These are phyloP conservation scores for Boletus fagicola DNA, from an alignment of 768 basidiomycete species.

Conservation along the genomic window DNA sequence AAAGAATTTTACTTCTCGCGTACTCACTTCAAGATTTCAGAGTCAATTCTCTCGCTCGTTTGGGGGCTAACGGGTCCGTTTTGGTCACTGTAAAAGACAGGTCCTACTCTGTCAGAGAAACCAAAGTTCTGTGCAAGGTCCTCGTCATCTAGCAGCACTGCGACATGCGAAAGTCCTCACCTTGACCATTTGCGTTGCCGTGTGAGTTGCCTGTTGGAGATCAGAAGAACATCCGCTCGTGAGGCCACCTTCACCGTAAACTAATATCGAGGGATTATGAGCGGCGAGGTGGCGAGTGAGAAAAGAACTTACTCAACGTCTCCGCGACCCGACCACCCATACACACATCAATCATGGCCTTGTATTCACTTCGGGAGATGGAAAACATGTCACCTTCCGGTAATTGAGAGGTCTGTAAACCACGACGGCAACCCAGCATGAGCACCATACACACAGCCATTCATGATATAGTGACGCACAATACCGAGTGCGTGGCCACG, in stretches of 20 bases:
- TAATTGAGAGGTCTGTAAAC: slow-evolving; percentile 64
- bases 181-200: slow-evolving; percentile 86
- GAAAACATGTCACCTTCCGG: slow-evolving; percentile 78
- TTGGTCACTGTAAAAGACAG: slow-evolving; percentile 75
- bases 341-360: slow-evolving; percentile 83
- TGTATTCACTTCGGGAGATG: slow-evolving; percentile 68
- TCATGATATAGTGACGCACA: slow-evolving; percentile 43
- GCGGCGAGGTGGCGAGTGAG: background rate
- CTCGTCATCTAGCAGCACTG: background rate
- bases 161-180: slow-evolving; percentile 40
- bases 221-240: slow-evolving; percentile 93
- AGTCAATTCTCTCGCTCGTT: slow-evolving; percentile 83
- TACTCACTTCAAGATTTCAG: slow-evolving; percentile 77
- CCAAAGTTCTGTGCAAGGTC: slow-evolving; percentile 59
- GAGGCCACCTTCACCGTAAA: slow-evolving; percentile 84
- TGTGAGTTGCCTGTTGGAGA: slow-evolving; percentile 73
- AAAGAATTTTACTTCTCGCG: background rate
- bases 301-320: slow-evolving; percentile 62
- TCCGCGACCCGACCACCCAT: slow-evolving; percentile 97
- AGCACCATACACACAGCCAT: slow-evolving; percentile 3
- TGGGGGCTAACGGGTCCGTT: slow-evolving; percentile 69
- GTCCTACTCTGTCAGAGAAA: slow-evolving; percentile 76
- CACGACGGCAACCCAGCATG: background rate
- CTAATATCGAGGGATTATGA: slow-evolving; percentile 37
- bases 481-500: slow-evolving; percentile 91